phyloP scores from a whole-genome alignment of 23 red algal genomes.

The Gracilariopsis chorda region DNA sequence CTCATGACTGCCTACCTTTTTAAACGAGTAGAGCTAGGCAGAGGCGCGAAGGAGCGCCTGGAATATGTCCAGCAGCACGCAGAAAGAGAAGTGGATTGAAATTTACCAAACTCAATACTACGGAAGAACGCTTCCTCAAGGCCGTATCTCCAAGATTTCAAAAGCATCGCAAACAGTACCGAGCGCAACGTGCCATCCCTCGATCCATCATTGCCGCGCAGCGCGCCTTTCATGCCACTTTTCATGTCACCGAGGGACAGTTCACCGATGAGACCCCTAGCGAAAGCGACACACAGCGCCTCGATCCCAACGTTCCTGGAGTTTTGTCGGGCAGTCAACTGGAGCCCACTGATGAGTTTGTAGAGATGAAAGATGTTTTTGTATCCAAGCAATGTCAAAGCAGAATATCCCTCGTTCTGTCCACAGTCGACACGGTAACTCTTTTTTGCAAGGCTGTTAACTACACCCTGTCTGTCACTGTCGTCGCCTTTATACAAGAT shows the following conservation, averaged over 20 bases:
- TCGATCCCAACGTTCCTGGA: not conserved
- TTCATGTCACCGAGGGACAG: constrained; percentile 40
- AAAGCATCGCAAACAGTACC: constrained; percentile 36
- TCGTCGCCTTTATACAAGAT: constrained; percentile 75
- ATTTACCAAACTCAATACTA: constrained; percentile 5
- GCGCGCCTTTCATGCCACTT: constrained; percentile 38
- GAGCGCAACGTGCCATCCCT: constrained; percentile 7
- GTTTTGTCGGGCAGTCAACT: constrained; percentile 9
- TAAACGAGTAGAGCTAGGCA: not conserved
- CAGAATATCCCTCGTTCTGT: constrained; percentile 44
- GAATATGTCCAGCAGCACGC: not conserved
- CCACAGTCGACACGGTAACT: constrained; percentile 70
- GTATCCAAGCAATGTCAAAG: constrained; percentile 46
- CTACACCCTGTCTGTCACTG: constrained; percentile 81
- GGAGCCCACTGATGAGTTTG: constrained; percentile 31
- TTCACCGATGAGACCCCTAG: constrained; percentile 22
- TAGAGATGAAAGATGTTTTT: constrained; percentile 73
- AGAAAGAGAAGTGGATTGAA: not conserved
- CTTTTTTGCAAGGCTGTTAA: constrained; percentile 81
- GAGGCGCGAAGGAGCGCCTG: not conserved
- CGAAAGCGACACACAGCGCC: not conserved
- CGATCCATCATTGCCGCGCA: not conserved
- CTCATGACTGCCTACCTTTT: constrained; percentile 41
- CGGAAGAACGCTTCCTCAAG: constrained; percentile 11
- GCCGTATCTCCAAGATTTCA: constrained; percentile 10